phyloP scores from a whole-genome alignment of 164 flowering plant genomes.

The Macadamia integrifolia region DNA sequence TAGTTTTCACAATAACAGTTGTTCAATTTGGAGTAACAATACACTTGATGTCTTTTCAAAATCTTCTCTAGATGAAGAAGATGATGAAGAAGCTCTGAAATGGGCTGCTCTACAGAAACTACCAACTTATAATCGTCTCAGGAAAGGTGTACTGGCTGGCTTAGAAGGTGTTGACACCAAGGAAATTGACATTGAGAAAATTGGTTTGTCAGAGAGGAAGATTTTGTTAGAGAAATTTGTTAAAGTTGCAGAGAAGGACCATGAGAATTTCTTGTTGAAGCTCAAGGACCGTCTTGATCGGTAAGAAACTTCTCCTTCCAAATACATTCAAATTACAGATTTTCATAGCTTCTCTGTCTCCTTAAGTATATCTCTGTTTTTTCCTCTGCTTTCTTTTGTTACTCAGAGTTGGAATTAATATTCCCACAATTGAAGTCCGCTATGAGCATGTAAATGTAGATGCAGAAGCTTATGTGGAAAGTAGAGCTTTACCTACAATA shows the following conservation, averaged over 20 bases:
- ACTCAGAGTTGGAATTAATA: constrained; percentile 56
- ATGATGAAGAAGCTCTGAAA: constrained; percentile 46
- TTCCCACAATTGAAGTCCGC: constrained; percentile 67
- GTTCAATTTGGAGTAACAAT: constrained; percentile 31
- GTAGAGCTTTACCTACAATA: constrained; percentile 53
- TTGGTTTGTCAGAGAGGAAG: constrained; percentile 36
- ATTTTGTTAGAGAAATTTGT: constrained; percentile 49
- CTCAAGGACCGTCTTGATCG: constrained; percentile 44
- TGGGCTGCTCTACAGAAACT: constrained; percentile 55
- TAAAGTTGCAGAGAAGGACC: constrained; percentile 53
- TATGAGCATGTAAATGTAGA: constrained; percentile 46
- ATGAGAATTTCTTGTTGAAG: constrained; percentile 61
- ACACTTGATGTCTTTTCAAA: constrained; percentile 26
- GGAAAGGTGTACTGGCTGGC: constrained; percentile 32
- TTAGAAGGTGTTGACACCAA: constrained; percentile 11
- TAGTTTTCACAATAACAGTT: constrained; percentile 14
- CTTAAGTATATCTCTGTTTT: not conserved
- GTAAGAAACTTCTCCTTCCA: constrained; percentile 6
- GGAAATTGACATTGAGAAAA: constrained; percentile 32
- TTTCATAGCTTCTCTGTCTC: not conserved
- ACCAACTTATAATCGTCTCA: constrained; percentile 39
- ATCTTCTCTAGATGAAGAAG: constrained; percentile 32
- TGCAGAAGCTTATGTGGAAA: constrained; percentile 47
- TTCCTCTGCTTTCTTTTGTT: not conserved
- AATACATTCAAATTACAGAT: not conserved